Percentiles rank a stretch among this genome's conserved stretches.
Evolutionary conservation across 768 basidiomycete species (phyloP).

Genomic region (Tricholoma furcatifolium): DNA sequence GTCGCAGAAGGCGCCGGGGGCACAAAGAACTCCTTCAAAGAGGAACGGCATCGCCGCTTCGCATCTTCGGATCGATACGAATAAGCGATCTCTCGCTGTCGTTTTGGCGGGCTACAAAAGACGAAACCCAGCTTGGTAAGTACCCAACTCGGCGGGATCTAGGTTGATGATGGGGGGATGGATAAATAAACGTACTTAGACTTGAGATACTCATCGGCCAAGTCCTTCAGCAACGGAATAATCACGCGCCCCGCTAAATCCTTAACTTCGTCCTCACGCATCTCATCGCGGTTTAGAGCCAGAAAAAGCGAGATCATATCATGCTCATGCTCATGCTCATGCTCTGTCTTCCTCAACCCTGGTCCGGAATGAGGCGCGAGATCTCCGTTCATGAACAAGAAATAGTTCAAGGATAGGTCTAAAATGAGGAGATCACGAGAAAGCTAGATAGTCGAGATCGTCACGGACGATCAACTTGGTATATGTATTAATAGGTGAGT

Average conservation of each 20-base stretch:
- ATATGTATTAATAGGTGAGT: neutral
- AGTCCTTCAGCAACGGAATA: neutral
- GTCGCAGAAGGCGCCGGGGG: neutral
- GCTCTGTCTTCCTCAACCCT: neutral
- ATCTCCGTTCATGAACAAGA: neutral
- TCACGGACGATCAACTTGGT: neutral
- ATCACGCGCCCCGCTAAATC: neutral
- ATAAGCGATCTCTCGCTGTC: neutral
- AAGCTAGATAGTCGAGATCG: neutral
- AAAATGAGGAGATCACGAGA: neutral
- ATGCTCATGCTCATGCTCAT: too few species aligned
- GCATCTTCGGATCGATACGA: neutral
- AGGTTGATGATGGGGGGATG: too few species aligned
- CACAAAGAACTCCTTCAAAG: neutral
- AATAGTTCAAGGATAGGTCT: slow-evolving; percentile 2
- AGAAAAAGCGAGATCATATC: slow-evolving; percentile 1
- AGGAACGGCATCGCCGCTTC: neutral
- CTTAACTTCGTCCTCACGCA: slow-evolving; percentile 1
- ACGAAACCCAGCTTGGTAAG: neutral
- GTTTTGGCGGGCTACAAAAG: neutral
- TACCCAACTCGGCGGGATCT: neutral
- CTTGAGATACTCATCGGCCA: neutral
- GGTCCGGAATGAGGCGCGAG: neutral
- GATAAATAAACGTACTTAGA: neutral
- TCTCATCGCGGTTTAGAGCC: neutral